A percentile compares a stretch with the other conserved stretches of the same genome.
Evolutionary conservation across 1,284 basidiomycete species (phyloP).

Genomic region (Trichosporon ovoides): DNA sequence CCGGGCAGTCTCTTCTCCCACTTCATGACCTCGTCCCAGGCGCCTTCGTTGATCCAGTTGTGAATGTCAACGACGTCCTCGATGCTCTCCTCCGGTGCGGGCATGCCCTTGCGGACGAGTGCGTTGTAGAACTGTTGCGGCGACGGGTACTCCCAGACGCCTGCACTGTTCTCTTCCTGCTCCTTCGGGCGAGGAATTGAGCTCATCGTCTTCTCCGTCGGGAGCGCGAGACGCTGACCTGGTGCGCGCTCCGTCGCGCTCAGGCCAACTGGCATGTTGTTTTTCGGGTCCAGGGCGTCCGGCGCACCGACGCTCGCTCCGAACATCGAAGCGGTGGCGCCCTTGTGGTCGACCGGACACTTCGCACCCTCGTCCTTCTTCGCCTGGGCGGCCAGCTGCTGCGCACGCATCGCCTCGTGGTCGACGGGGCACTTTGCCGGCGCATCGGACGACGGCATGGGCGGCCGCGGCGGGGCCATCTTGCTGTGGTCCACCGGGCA

Average conservation of each 20-base stretch:
- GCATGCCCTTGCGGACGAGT: conserved; percentile 92
- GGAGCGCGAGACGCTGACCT: conserved; percentile 55
- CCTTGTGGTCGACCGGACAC: conserved; percentile 44
- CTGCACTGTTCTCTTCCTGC: conserved; percentile 39
- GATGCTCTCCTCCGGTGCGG: conserved; percentile 92
- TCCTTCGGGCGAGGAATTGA: conserved; percentile 72
- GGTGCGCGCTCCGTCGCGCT: conserved; percentile 51
- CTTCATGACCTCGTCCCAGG: conserved; percentile 89
- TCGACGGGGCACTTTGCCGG: conserved; percentile 20
- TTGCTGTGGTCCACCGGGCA: conserved; percentile 28
- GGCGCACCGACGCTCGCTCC: conserved; percentile 12
- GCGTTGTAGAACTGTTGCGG: conserved; percentile 99
- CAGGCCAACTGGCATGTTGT: conserved; percentile 77
- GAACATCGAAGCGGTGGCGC: conserved; percentile 7
- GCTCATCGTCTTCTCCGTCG: conserved; percentile 69
- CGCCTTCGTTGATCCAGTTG: conserved; percentile 95
- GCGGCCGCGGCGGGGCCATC: background rate
- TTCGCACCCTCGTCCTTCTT: conserved; percentile 23
- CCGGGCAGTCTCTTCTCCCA: conserved; percentile 72
- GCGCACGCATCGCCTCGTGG: conserved; percentile 12
- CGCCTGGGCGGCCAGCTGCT: background rate
- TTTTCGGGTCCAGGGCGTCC: conserved; percentile 64
- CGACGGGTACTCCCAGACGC: conserved; percentile 89
- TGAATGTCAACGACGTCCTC: conserved; percentile 98
- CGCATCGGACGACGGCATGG: background rate